These are phyloP conservation scores for Tausonia pullulans DNA, from an alignment of 1,284 basidiomycete genomes.

Conservation along the genomic window DNA sequence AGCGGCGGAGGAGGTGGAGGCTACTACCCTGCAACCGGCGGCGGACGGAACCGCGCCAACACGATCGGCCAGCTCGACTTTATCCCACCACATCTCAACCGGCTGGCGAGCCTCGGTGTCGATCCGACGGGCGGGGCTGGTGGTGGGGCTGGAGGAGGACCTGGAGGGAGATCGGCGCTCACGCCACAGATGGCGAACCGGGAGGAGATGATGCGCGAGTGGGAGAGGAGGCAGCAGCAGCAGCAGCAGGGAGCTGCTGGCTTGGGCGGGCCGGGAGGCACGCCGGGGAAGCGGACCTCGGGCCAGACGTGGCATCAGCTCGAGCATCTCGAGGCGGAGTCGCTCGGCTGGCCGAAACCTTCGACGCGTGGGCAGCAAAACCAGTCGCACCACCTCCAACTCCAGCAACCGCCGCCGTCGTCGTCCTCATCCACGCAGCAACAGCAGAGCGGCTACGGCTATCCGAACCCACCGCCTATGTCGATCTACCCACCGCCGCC, in stretches of 20 bases:
- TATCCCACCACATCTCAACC: constrained; percentile 80
- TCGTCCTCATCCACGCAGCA: too few relatives aligned
- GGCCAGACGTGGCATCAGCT: constrained; percentile 67
- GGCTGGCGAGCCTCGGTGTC: constrained; percentile 71
- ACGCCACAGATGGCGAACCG: constrained; percentile 72
- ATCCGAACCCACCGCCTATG: too few relatives aligned
- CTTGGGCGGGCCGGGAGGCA: constrained; percentile 33
- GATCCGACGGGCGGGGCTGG: constrained; percentile 48
- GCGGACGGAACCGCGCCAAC: constrained; percentile 58
- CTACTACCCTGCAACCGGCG: constrained; percentile 49
- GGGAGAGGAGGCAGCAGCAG: constrained; percentile 59
- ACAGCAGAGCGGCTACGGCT: too few relatives aligned
- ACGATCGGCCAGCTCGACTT: constrained; percentile 76
- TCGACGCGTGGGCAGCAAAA: neutral
- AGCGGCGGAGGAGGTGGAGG: constrained; percentile 25
- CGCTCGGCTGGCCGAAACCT: neutral
- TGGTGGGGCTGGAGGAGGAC: constrained; percentile 18
- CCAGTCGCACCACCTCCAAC: too few relatives aligned
- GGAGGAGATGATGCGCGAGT: constrained; percentile 79
- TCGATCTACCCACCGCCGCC: too few relatives aligned
- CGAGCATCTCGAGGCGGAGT: constrained; percentile 75
- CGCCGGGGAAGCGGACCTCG: constrained; percentile 35
- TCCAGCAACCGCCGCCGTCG: too few relatives aligned
- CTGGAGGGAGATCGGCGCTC: constrained; percentile 59
- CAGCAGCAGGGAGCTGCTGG: constrained; percentile 26